These are phyloP conservation scores for Angomonas deanei DNA, from an alignment of 208 protist species.

Conservation along the genomic window DNA sequence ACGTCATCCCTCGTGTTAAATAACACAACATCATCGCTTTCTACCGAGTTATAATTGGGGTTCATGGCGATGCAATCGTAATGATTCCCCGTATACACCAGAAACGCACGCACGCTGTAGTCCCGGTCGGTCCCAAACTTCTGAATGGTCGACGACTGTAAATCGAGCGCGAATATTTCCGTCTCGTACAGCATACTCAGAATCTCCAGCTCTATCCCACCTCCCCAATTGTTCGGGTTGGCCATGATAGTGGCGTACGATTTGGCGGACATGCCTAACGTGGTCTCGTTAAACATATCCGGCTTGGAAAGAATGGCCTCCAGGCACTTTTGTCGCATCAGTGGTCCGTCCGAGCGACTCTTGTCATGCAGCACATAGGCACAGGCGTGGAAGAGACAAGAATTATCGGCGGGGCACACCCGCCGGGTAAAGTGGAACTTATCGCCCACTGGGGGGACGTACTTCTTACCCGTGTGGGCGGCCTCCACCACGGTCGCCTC, in stretches of 20 bases:
- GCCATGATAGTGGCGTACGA: constrained; percentile 75
- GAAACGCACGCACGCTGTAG: constrained; percentile 78
- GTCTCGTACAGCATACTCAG: constrained; percentile 79
- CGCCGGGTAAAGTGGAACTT: constrained; percentile 82
- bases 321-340: constrained; percentile 79
- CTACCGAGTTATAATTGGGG: constrained; percentile 53
- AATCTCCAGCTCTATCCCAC: constrained; percentile 89
- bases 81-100: constrained; percentile 93
- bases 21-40: constrained; percentile 80
- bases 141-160: constrained; percentile 72
- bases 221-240: constrained; percentile 84
- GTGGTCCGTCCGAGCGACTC: constrained; percentile 56
- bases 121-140: constrained; percentile 74
- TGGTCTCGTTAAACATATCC: constrained; percentile 61
- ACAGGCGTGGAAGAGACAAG: constrained; percentile 92
- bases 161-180: constrained; percentile 87
- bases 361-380: constrained; percentile 89
- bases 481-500: constrained; percentile 45
- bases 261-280: constrained; percentile 56
- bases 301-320: constrained; percentile 62
- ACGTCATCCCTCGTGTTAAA: constrained; percentile 80
- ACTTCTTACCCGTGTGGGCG: constrained; percentile 51
- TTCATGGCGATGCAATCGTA: constrained; percentile 93
- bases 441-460: constrained; percentile 72
- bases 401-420: constrained; percentile 90